A percentile compares a stretch with the other conserved stretches of the same genome.
phyloP scores from a whole-genome alignment of 768 basidiomycete genomes.

The Lactarius hengduanensis region DNA sequence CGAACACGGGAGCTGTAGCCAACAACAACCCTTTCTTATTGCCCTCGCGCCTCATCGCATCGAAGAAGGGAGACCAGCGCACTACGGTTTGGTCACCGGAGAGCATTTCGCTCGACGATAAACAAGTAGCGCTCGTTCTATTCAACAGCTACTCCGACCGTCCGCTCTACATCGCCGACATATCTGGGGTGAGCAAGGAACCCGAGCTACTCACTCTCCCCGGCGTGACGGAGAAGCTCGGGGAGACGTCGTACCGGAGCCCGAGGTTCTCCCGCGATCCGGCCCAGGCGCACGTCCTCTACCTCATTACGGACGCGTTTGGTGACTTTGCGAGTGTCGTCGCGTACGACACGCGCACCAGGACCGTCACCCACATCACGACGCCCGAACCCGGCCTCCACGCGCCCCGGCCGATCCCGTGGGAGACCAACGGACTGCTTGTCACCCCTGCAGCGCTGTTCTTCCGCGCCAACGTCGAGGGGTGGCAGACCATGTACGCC shows the following conservation, averaged over 20 bases:
- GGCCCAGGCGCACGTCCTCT: conserved; percentile 34
- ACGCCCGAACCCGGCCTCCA: conserved; percentile 36
- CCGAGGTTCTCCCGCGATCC: conserved; percentile 38
- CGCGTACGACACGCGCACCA: conserved; percentile 36
- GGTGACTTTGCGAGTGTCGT: conserved; percentile 42
- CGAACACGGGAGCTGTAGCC: conserved; percentile 35
- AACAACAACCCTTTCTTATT: conserved; percentile 36
- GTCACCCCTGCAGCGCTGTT: conserved; percentile 31
- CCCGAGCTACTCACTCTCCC: conserved; percentile 39
- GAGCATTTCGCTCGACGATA: conserved; percentile 42
- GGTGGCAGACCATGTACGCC: conserved; percentile 34
- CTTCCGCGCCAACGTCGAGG: conserved; percentile 42
- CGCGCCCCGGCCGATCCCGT: conserved; percentile 39
- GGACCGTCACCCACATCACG: conserved; percentile 39
- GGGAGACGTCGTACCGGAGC: conserved; percentile 29
- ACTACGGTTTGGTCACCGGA: conserved; percentile 35
- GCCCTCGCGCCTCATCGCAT: conserved; percentile 38
- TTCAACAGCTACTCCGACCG: conserved; percentile 34
- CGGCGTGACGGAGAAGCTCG: conserved; percentile 36
- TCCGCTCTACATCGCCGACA: conserved; percentile 37
- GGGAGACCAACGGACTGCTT: conserved; percentile 35
- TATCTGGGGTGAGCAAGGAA: conserved; percentile 33
- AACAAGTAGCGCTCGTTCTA: conserved; percentile 38
- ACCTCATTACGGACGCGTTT: conserved; percentile 40
- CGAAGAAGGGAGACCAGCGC: conserved; percentile 33